A percentile compares a stretch with the other conserved stretches of the same genome.
These are phyloP conservation scores for Scytalidium sp. DNA, from an alignment of 2,329 filamentous ascomycete genomes.

Conservation along the genomic window DNA sequence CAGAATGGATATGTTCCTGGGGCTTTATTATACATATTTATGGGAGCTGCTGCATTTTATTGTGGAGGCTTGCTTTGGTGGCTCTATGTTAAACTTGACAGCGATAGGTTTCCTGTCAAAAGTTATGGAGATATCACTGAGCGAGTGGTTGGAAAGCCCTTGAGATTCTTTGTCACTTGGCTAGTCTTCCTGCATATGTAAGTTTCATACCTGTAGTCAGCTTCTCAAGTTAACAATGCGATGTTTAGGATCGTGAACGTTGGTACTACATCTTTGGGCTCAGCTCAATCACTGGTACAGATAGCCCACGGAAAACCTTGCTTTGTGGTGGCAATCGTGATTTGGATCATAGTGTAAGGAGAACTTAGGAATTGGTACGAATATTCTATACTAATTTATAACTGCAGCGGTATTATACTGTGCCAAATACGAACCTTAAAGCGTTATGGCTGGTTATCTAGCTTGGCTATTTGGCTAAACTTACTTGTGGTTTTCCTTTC, in stretches of 20 bases:
- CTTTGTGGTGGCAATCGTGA: slow-evolving; percentile 11
- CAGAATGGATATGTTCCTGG: slow-evolving; percentile 1
- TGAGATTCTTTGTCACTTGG: background rate
- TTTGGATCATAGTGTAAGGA: slow-evolving; percentile 17
- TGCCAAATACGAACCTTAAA: slow-evolving; percentile 55
- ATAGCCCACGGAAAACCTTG: background rate
- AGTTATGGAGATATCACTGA: slow-evolving; percentile 32
- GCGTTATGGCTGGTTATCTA: slow-evolving; percentile 52
- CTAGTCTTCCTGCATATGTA: background rate
- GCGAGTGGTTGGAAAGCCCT: slow-evolving; percentile 25
- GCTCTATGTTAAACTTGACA: background rate
- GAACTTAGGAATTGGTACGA: background rate
- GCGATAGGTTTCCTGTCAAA: background rate
- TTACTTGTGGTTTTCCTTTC: slow-evolving; percentile 48
- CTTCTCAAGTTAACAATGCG: background rate
- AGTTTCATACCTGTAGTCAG: background rate
- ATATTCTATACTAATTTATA: background rate
- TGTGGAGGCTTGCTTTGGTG: background rate
- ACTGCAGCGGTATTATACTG: slow-evolving; percentile 27
- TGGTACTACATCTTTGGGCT: background rate
- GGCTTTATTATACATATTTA: background rate
- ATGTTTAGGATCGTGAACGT: background rate
- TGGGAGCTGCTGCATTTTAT: background rate
- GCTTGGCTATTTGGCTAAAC: slow-evolving; percentile 53
- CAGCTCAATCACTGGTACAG: background rate